Evolutionary conservation across 2,329 filamentous ascomycete genomes (phyloP).

Genomic region (Exserohilum rostratum): DNA sequence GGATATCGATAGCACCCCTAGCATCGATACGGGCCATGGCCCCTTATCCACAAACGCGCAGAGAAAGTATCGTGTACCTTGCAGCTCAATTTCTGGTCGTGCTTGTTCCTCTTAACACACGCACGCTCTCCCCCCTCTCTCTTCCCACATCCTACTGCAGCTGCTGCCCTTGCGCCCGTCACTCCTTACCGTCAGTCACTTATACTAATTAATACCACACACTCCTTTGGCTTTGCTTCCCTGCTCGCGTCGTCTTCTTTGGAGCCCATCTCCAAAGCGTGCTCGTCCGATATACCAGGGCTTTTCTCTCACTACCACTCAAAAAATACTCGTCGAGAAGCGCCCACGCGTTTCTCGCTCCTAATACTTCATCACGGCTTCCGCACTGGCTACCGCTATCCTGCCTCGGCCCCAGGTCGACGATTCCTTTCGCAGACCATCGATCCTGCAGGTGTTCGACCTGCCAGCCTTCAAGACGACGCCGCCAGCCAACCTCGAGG

Average conservation of each 20-base stretch:
- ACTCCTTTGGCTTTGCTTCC: slow-evolving; percentile 27
- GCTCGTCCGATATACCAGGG: slow-evolving; percentile 12
- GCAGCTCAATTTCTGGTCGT: slow-evolving; percentile 25
- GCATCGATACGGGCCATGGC: slow-evolving; percentile 29
- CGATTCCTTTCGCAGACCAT: slow-evolving; percentile 56
- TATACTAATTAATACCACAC: slow-evolving; percentile 23
- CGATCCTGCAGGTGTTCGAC: slow-evolving; percentile 56
- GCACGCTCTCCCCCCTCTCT: slow-evolving; percentile 15
- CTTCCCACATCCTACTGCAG: slow-evolving; percentile 32
- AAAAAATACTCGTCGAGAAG: slow-evolving; percentile 29
- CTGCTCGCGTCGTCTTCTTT: slow-evolving; percentile 22
- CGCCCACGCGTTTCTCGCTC: slow-evolving; percentile 46
- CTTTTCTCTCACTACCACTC: slow-evolving; percentile 9
- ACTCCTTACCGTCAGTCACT: slow-evolving; percentile 32
- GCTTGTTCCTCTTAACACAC: slow-evolving; percentile 26
- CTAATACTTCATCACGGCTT: slow-evolving; percentile 56
- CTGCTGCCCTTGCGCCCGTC: slow-evolving; percentile 30
- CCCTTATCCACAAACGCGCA: slow-evolving; percentile 32
- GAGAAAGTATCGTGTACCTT: slow-evolving; percentile 38
- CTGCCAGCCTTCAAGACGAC: slow-evolving; percentile 55
- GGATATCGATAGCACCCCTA: slow-evolving; percentile 44
- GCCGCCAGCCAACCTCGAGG: slow-evolving; percentile 48
- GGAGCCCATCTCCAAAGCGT: slow-evolving; percentile 20
- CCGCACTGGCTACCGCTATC: slow-evolving; percentile 63
- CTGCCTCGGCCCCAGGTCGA: slow-evolving; percentile 66